These are phyloP conservation scores for Byssochlamys sp. DNA, from an alignment of 2,329 filamentous ascomycete species.

Conservation along the genomic window DNA sequence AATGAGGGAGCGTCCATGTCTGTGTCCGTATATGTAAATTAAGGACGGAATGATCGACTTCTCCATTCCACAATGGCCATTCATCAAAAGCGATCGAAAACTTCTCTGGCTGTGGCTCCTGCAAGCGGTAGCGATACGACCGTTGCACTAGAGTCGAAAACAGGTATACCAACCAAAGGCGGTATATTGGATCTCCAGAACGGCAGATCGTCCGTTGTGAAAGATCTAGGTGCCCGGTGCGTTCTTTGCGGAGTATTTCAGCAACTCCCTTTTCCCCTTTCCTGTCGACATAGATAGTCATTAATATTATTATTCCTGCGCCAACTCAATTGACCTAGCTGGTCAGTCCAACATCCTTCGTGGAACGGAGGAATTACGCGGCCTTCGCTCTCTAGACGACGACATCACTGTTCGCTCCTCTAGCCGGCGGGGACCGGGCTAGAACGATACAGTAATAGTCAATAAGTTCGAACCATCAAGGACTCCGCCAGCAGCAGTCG, in stretches of 20 bases:
- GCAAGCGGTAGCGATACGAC: neutral
- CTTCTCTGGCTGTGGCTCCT: neutral
- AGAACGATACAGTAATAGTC: neutral
- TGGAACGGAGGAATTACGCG: neutral
- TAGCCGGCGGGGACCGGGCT: neutral
- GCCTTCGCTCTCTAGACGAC: neutral
- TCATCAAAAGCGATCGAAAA: neutral
- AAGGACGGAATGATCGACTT: neutral
- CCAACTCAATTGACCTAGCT: neutral
- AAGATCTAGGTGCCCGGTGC: neutral
- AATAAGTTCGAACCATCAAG: neutral
- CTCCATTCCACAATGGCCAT: neutral
- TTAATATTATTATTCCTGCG: neutral
- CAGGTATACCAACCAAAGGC: neutral
- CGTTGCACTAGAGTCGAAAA: neutral
- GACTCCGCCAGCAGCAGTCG: neutral
- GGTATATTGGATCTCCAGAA: neutral
- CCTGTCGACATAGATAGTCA: neutral
- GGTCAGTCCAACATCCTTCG: neutral
- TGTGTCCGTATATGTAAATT: neutral
- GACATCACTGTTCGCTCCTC: neutral
- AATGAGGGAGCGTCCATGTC: neutral
- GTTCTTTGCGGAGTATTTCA: neutral
- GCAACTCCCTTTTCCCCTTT: neutral
- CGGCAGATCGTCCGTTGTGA: neutral